Percentiles rank a stretch among this genome's conserved stretches.
These are phyloP conservation scores for Lagerstroemia speciosa DNA, from an alignment of 345 rosid species.

Conservation along the genomic window DNA sequence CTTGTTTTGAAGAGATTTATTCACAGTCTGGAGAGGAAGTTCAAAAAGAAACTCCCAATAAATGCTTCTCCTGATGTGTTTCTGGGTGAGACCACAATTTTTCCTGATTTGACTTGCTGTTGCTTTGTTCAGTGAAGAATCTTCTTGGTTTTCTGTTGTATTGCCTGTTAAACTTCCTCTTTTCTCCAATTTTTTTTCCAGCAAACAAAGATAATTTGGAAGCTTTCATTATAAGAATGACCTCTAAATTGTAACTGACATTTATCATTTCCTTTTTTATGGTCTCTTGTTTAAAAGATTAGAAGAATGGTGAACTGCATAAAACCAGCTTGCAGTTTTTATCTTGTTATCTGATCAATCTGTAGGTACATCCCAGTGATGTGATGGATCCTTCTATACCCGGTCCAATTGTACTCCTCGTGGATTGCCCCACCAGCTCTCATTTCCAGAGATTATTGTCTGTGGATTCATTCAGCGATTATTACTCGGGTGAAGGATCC, in stretches of 20 bases:
- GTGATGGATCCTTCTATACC: constrained; percentile 92
- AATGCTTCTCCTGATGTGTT: constrained; percentile 5
- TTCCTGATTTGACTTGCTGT: neutral
- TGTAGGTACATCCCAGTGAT: constrained; percentile 85
- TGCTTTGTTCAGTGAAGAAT: neutral
- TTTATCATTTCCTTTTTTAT: neutral
- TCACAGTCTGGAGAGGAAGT: neutral
- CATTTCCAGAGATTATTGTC: constrained; percentile 48
- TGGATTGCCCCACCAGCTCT: constrained; percentile 82
- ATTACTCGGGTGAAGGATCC: constrained; percentile 30
- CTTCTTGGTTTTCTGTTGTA: neutral
- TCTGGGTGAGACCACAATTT: constrained; percentile 1
- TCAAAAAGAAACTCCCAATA: neutral
- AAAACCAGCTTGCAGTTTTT: neutral
- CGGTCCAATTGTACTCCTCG: constrained; percentile 79
- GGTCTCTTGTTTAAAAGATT: neutral
- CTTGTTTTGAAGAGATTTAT: neutral
- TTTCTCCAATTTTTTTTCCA: neutral
- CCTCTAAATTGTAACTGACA: neutral
- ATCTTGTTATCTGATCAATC: neutral
- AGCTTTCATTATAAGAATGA: neutral
- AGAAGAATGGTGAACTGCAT: neutral
- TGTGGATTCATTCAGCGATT: constrained; percentile 36
- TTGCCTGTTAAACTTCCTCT: neutral
- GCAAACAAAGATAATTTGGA: neutral